Evolutionary conservation across 2,329 filamentous ascomycete species (phyloP).

Genomic region (Parafenestella ontariensis): DNA sequence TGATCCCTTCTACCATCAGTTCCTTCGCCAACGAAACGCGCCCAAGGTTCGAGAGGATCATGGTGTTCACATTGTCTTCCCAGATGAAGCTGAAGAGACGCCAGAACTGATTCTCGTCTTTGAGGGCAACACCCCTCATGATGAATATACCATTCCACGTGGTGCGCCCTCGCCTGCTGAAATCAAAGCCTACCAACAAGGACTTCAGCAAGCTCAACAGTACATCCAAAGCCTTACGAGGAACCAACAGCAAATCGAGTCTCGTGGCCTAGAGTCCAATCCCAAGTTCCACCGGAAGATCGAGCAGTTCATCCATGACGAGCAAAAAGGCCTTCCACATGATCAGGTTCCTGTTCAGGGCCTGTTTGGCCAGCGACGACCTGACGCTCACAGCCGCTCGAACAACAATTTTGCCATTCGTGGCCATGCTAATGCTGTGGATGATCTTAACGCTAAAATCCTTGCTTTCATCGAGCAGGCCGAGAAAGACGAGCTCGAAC

Average conservation of each 20-base stretch:
- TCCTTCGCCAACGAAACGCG: constrained; percentile 70
- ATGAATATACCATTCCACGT: constrained; percentile 62
- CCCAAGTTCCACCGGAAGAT: constrained; percentile 70
- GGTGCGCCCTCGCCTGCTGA: constrained; percentile 64
- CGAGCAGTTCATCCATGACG: constrained; percentile 63
- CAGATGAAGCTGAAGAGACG: constrained; percentile 65
- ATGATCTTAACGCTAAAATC: constrained; percentile 75
- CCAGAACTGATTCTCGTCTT: constrained; percentile 75
- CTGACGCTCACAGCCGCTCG: constrained; percentile 62
- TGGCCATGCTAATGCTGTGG: constrained; percentile 76
- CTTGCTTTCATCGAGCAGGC: constrained; percentile 83
- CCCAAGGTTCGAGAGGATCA: constrained; percentile 70
- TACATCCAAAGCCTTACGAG: constrained; percentile 62
- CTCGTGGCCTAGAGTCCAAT: constrained; percentile 62
- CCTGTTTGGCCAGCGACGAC: constrained; percentile 54
- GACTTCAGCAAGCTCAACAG: constrained; percentile 65
- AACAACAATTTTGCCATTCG: constrained; percentile 70
- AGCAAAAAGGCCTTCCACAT: constrained; percentile 59
- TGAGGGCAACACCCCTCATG: constrained; percentile 66
- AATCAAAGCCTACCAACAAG: constrained; percentile 62
- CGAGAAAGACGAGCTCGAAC: constrained; percentile 91
- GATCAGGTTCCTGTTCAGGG: constrained; percentile 65
- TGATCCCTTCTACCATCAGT: constrained; percentile 80
- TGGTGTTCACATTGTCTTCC: constrained; percentile 77
- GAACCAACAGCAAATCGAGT: constrained; percentile 62